Evolutionary conservation across 2,329 filamentous ascomycete species (phyloP).

Genomic region (Coniochaeta sp.): DNA sequence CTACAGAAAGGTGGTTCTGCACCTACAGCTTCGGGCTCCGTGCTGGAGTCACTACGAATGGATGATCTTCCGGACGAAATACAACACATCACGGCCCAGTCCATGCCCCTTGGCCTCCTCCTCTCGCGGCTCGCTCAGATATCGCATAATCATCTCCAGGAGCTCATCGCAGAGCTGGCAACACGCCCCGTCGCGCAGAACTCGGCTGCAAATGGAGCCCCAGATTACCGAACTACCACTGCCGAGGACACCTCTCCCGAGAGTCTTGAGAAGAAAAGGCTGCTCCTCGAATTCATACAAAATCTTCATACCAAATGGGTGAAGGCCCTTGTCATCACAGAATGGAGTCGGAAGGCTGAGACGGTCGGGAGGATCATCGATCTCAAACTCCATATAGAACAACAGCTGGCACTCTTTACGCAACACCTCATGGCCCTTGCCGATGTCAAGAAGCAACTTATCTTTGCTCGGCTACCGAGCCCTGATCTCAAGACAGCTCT

Average conservation of each 20-base stretch:
- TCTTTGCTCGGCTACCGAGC: slow-evolving; percentile 69
- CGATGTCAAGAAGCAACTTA: slow-evolving; percentile 66
- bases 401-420: slow-evolving; percentile 54
- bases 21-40: slow-evolving; percentile 10
- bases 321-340: slow-evolving; percentile 81
- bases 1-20: slow-evolving; percentile 9
- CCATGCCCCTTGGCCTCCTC: slow-evolving; percentile 67
- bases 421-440: slow-evolving; percentile 55
- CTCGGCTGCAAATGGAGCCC: slow-evolving; percentile 46
- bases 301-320: slow-evolving; percentile 81
- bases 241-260: slow-evolving; percentile 52
- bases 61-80: slow-evolving; percentile 56
- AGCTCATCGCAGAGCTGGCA: slow-evolving; percentile 63
- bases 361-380: slow-evolving; percentile 86
- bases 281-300: slow-evolving; percentile 70
- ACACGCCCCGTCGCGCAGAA: slow-evolving; percentile 53
- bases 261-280: slow-evolving; percentile 69
- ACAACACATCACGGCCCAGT: slow-evolving; percentile 66
- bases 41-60: slow-evolving; percentile 32
- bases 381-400: slow-evolving; percentile 66
- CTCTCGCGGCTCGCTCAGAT: slow-evolving; percentile 75
- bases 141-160: slow-evolving; percentile 70
- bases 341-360: slow-evolving; percentile 77
- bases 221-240: slow-evolving; percentile 26
- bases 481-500: slow-evolving; percentile 88